Percentiles rank a stretch among this genome's conserved stretches.
These are phyloP conservation scores for Fraxinus excelsior DNA, from an alignment of 257 asterid genomes.

Conservation along the genomic window DNA sequence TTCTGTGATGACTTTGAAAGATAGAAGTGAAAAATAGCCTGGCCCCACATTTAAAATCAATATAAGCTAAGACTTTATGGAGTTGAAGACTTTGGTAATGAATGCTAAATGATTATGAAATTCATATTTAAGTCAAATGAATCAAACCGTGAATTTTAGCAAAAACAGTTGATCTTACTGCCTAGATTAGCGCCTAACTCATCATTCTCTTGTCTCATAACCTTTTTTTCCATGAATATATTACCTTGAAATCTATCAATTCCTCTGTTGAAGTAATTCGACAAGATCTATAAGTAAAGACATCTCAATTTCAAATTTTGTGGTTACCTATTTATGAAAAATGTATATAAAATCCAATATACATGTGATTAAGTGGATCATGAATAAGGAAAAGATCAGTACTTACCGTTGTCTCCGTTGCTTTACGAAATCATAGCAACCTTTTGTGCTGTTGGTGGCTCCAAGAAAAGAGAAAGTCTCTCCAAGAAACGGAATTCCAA, in stretches of 20 bases:
- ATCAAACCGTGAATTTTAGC: too few species aligned
- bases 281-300: too few species aligned
- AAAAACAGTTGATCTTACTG: too few species aligned
- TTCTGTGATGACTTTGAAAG: too few species aligned
- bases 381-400: background rate
- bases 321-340: background rate
- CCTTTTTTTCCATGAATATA: too few species aligned
- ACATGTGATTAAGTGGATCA: background rate
- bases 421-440: constrained; percentile 57
- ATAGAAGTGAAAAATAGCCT: too few species aligned
- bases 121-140: too few species aligned
- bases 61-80: background rate
- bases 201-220: too few species aligned
- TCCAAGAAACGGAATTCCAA: constrained; percentile 55
- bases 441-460: constrained; percentile 59
- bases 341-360: background rate
- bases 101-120: background rate
- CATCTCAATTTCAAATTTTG: background rate
- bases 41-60: too few species aligned
- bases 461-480: constrained; percentile 57
- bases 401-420: constrained; percentile 45
- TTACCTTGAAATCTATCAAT: too few species aligned
- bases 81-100: background rate
- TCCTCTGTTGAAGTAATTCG: too few species aligned
- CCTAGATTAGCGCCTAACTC: too few species aligned